phyloP scores from a whole-genome alignment of 305 asterid species.

The Rubia tinctorum region DNA sequence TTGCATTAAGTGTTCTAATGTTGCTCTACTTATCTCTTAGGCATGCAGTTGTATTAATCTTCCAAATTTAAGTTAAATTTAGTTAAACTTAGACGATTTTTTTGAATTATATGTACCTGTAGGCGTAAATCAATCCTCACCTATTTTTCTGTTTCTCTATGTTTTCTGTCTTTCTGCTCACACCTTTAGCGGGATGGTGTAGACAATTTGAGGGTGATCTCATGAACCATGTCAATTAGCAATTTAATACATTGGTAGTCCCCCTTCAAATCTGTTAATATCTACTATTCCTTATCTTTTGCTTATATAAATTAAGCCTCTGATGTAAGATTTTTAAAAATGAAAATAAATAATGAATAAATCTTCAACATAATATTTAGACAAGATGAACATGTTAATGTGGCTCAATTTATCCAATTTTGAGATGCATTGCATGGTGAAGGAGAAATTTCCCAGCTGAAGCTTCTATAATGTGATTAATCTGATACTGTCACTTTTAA shows the following conservation, averaged over 20 bases:
- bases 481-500: conserved; percentile 12
- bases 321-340: too few species aligned
- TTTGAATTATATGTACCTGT: not conserved
- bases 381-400: not conserved
- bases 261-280: not conserved
- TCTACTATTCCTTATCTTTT: not conserved
- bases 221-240: not conserved
- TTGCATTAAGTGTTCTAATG: not conserved
- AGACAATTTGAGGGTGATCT: not conserved
- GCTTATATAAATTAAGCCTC: not conserved
- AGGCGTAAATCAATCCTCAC: not conserved
- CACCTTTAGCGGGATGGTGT: not conserved
- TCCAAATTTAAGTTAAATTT: not conserved
- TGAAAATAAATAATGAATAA: not conserved
- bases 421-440: not conserved
- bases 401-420: not conserved
- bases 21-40: not conserved
- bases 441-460: not conserved
- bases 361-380: not conserved
- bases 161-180: not conserved
- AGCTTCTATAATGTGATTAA: not conserved
- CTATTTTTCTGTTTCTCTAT: not conserved
- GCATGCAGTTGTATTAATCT: not conserved
- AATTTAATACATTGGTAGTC: not conserved
- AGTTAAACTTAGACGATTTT: not conserved